These are phyloP conservation scores for Wakefieldia striispora DNA, from an alignment of 768 basidiomycete species.

Conservation along the genomic window DNA sequence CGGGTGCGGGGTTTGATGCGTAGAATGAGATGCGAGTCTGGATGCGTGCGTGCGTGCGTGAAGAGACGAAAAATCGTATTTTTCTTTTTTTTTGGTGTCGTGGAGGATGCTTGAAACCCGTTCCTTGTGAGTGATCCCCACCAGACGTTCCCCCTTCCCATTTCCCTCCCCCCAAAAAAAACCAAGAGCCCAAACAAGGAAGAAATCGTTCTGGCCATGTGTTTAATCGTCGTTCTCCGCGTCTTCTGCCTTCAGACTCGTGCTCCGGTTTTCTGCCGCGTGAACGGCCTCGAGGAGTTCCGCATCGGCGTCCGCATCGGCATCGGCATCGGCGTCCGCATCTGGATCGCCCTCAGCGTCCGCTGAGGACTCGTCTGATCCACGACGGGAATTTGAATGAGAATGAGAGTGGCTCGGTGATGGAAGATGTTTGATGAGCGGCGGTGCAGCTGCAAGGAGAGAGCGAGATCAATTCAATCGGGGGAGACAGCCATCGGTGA, in stretches of 20 bases:
- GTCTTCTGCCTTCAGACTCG: slow-evolving; percentile 30
- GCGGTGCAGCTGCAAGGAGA: slow-evolving; percentile 15
- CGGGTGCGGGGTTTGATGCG: not conserved
- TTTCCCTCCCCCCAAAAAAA: not conserved
- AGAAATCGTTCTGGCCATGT: not conserved
- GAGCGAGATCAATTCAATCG: slow-evolving; percentile 5
- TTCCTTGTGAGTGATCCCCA: not conserved
- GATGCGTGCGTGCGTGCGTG: not conserved
- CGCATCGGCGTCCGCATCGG: slow-evolving; percentile 38
- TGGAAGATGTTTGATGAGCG: slow-evolving; percentile 23
- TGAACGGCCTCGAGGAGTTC: slow-evolving; percentile 53
- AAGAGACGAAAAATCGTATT: not conserved
- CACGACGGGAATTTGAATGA: slow-evolving; percentile 24
- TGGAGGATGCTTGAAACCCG: slow-evolving; percentile 6
- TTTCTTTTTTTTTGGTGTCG: not conserved
- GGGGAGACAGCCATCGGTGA: not conserved
- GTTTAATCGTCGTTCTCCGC: slow-evolving; percentile 23
- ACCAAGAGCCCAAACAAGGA: slow-evolving; percentile 4
- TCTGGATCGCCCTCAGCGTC: slow-evolving; percentile 35
- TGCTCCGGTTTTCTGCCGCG: slow-evolving; percentile 45
- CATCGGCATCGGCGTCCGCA: slow-evolving; percentile 38
- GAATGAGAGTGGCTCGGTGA: slow-evolving; percentile 26
- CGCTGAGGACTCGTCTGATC: slow-evolving; percentile 27
- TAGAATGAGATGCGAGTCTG: slow-evolving; percentile 9
- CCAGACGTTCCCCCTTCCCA: slow-evolving; percentile 14